Evolutionary conservation across 257 asterid species (phyloP).

Genomic region (Mitragyna speciosa): DNA sequence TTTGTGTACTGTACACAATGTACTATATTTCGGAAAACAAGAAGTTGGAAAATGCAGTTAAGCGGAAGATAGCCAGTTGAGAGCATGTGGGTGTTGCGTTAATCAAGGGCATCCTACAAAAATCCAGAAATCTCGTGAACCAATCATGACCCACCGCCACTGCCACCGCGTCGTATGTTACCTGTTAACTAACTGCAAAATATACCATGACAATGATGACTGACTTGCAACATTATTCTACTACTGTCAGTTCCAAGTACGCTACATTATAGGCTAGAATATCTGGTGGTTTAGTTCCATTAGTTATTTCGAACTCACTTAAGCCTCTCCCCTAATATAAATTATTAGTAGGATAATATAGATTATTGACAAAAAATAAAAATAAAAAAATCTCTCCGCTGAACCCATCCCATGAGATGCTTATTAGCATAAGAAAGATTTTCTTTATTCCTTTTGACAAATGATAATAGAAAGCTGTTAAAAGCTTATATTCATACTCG

Average conservation of each 20-base stretch:
- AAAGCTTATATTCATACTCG: constrained; percentile 22
- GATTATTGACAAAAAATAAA: no score
- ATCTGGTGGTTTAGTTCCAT: no score
- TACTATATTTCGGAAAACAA: no score
- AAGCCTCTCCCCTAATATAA: no score
- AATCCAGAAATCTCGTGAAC: not conserved
- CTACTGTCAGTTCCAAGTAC: no score
- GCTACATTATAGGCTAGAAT: no score
- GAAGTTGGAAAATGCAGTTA: not conserved
- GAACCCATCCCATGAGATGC: not conserved
- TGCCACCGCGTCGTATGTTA: constrained; percentile 5
- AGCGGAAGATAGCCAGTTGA: not conserved
- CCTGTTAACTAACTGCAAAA: not conserved
- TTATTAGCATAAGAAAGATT: not conserved
- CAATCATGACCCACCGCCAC: constrained; percentile 6
- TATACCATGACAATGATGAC: not conserved
- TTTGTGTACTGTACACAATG: not conserved
- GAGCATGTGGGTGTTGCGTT: constrained; percentile 20
- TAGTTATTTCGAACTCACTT: no score
- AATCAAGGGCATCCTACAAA: constrained; percentile 10
- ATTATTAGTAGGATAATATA: no score
- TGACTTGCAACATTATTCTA: not conserved
- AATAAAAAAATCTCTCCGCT: no score
- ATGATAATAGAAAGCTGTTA: constrained; percentile 16
- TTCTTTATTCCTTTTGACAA: not conserved